phyloP scores from a whole-genome alignment of 2,329 filamentous ascomycete genomes.

The Bipolaris gigantea region DNA sequence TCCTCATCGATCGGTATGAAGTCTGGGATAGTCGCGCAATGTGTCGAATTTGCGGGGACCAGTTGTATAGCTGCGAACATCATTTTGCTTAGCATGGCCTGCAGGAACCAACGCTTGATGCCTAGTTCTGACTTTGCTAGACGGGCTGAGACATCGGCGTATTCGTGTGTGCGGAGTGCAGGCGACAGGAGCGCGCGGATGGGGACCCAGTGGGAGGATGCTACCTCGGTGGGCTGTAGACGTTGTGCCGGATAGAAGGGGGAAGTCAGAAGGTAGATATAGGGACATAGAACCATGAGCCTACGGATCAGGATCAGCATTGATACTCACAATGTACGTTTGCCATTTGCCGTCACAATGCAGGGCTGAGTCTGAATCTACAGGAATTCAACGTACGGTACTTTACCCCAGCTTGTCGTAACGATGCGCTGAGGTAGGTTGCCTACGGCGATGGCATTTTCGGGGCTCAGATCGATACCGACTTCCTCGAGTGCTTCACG shows the following conservation, averaged over 20 bases:
- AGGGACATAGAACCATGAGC: constrained; percentile 70
- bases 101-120: constrained; percentile 57
- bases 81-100: constrained; percentile 65
- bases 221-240: constrained; percentile 70
- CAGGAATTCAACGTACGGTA: constrained; percentile 53
- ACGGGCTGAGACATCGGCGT: constrained; percentile 65
- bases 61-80: constrained; percentile 67
- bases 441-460: constrained; percentile 54
- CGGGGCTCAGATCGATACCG: constrained; percentile 60
- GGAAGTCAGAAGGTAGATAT: constrained; percentile 64
- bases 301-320: constrained; percentile 40
- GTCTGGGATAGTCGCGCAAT: constrained; percentile 57
- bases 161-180: constrained; percentile 61
- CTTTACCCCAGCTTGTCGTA: constrained; percentile 67
- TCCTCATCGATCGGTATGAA: constrained; percentile 46
- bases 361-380: not conserved
- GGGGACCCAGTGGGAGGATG: constrained; percentile 70
- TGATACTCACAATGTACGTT: not conserved
- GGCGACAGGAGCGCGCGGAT: constrained; percentile 63
- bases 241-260: constrained; percentile 59
- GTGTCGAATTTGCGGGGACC: constrained; percentile 62
- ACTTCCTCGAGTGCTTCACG: constrained; percentile 69
- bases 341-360: not conserved
- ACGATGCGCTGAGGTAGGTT: constrained; percentile 69
- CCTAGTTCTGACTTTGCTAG: constrained; percentile 60